Evolutionary conservation across 495 filamentous ascomycete species (phyloP), one percentile per base, ranked within the genome.

Genomic region (Aspergillus olivimuriae): DNA sequence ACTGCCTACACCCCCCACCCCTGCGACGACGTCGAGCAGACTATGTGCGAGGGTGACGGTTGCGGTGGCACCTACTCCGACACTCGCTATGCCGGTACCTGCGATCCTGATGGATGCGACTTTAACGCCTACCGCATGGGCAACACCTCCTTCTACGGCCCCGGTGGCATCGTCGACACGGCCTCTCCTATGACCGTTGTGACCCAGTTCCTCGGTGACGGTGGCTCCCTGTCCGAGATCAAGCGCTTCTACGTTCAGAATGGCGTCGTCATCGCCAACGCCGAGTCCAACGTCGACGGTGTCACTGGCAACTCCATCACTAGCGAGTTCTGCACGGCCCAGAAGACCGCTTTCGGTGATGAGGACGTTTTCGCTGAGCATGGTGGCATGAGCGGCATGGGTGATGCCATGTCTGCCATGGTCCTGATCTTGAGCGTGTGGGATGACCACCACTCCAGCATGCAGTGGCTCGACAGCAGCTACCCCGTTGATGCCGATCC

Each of bases 391-490:
- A 46, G 49, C 11, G 59, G 65, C 36, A 81, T 88, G 72, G 70
- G 80, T 41, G 53, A 65, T 19, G 79, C 70, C 16, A 56, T 87
- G 20, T 61, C 55, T 12, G 34, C 68, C 46, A 83, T 87, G 81
- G 85, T 86, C 37, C 74, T 89, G n/a, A 83, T 84, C 60, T 75
- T 89, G 76, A 81, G 76, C 53, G 58, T 89, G 57, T 89, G 85
- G 85, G 83, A 87, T 57, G 85, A 89, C 68, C 77, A 89, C 66
- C 65, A 73, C 18, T 67, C 74, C 65, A 76, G 86, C 69, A 91
- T 90, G 87, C 74, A 84, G 52, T 91, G 87, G 87, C 80, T 92
- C 55, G 86, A 90, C 72, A 80, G 80, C 58, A 75, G 68, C 63
- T 88, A 81, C 71, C 87, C 86, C 3, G 63, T 72, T 31, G 71